phyloP scores from a whole-genome alignment of 768 basidiomycete genomes.

The Tricholoma flavovirens region DNA sequence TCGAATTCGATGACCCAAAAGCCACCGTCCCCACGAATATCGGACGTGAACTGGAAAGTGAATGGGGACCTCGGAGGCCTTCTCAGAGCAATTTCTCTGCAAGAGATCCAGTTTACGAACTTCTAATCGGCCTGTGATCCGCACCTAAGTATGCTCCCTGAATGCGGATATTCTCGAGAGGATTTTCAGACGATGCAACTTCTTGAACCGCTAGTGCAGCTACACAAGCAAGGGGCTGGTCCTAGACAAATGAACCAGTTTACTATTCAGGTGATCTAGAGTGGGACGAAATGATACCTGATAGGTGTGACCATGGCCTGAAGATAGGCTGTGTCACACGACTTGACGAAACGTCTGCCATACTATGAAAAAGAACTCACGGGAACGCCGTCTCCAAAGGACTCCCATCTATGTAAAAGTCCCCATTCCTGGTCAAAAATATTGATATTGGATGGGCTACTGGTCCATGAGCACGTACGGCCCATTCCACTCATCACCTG shows the following conservation, averaged over 20 bases:
- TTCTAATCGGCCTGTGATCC: background rate
- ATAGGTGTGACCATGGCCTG: constrained; percentile 87
- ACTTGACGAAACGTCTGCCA: background rate
- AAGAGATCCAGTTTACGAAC: background rate
- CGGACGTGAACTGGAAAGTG: constrained; percentile 66
- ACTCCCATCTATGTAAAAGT: constrained; percentile 85
- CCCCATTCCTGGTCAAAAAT: constrained; percentile 62
- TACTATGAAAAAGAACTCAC: constrained; percentile 23
- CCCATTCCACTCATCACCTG: constrained; percentile 88
- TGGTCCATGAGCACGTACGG: constrained; percentile 42
- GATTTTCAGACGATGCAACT: constrained; percentile 61
- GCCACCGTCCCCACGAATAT: constrained; percentile 77
- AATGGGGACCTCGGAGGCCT: constrained; percentile 48
- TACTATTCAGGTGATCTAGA: background rate
- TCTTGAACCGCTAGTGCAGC: constrained; percentile 79
- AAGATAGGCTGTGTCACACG: constrained; percentile 66
- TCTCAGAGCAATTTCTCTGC: constrained; percentile 45
- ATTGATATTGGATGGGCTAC: background rate
- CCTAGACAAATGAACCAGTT: constrained; percentile 30
- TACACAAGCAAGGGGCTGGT: constrained; percentile 70
- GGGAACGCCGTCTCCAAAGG: constrained; percentile 66
- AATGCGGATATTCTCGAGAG: constrained; percentile 57
- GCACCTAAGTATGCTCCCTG: constrained; percentile 57
- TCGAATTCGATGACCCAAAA: constrained; percentile 88
- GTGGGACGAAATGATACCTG: constrained; percentile 38